These are phyloP conservation scores for Ilex paraguariensis DNA, from an alignment of 305 asterid species.

Conservation along the genomic window DNA sequence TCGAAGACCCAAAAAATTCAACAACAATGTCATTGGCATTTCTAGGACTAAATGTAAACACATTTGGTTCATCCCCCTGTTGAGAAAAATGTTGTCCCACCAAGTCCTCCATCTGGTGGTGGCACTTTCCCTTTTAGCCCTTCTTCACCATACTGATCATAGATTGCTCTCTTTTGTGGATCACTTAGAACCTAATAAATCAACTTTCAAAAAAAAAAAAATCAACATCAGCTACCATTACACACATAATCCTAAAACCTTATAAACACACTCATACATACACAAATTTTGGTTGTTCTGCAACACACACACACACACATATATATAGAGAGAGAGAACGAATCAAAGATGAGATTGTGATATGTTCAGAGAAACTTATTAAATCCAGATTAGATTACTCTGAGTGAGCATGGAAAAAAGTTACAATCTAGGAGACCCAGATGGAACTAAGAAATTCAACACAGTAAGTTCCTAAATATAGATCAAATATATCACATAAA, in stretches of 20 bases:
- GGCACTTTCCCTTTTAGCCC: slow-evolving; percentile 88
- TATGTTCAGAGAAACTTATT: background rate
- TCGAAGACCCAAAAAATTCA: slow-evolving; percentile 71
- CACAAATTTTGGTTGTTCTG: too few species aligned
- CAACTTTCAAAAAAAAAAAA: background rate
- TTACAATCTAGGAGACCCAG: too few species aligned
- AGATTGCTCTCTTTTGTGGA: slow-evolving; percentile 69
- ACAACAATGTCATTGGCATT: slow-evolving; percentile 81
- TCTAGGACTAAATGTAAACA: slow-evolving; percentile 71
- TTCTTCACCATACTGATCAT: slow-evolving; percentile 92
- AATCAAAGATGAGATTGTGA: background rate
- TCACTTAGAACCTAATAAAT: slow-evolving; percentile 69
- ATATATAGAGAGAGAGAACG: background rate
- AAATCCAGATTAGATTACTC: too few species aligned
- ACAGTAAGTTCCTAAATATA: too few species aligned
- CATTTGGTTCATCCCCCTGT: slow-evolving; percentile 70
- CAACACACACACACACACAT: background rate
- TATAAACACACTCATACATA: background rate
- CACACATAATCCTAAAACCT: background rate
- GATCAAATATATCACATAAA: too few species aligned
- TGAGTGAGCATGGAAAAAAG: background rate
- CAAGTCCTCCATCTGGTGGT: slow-evolving; percentile 59
- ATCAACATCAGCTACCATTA: background rate
- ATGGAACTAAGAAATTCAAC: too few species aligned
- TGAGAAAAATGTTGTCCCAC: slow-evolving; percentile 66